These are phyloP conservation scores for Fusarium annulatum DNA, from an alignment of 2,329 filamentous ascomycete genomes.

Conservation along the genomic window DNA sequence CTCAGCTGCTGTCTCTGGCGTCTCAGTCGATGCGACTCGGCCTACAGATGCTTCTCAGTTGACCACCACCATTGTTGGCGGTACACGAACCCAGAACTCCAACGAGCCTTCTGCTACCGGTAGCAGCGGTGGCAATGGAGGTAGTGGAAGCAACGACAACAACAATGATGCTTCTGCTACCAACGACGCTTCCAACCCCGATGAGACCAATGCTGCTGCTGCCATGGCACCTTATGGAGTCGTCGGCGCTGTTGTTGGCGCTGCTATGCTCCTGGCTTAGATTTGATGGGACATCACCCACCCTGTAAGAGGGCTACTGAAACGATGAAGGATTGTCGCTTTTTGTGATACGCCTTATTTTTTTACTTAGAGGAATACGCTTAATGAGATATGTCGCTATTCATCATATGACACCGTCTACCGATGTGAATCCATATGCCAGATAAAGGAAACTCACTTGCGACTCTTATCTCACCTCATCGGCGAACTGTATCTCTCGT, in stretches of 20 bases:
- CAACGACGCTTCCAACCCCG: conserved; percentile 16
- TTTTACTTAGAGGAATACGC: conserved; percentile 7
- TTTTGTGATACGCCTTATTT: neutral
- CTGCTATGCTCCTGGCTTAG: conserved; percentile 37
- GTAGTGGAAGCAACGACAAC: conserved; percentile 3
- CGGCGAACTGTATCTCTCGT: conserved; percentile 40
- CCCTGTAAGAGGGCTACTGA: too few relatives aligned
- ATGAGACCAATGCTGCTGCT: conserved; percentile 34
- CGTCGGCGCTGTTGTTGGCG: conserved; percentile 32
- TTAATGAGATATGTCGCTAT: conserved; percentile 18
- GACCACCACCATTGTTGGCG: conserved; percentile 49
- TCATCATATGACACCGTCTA: neutral
- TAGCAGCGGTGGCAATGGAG: neutral
- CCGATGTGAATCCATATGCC: neutral
- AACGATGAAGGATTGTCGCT: neutral
- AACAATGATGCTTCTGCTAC: conserved; percentile 10
- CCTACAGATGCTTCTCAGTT: conserved; percentile 50
- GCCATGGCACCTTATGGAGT: conserved; percentile 31
- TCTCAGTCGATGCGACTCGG: conserved; percentile 48
- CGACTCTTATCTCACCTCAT: conserved; percentile 20
- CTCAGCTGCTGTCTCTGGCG: conserved; percentile 41
- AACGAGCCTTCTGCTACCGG: conserved; percentile 14
- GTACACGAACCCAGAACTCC: conserved; percentile 22
- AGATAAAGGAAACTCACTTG: neutral
- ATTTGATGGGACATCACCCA: neutral